These are phyloP conservation scores for Cryptococcus sp. DNA, from an alignment of 1,284 basidiomycete species.

Conservation along the genomic window DNA sequence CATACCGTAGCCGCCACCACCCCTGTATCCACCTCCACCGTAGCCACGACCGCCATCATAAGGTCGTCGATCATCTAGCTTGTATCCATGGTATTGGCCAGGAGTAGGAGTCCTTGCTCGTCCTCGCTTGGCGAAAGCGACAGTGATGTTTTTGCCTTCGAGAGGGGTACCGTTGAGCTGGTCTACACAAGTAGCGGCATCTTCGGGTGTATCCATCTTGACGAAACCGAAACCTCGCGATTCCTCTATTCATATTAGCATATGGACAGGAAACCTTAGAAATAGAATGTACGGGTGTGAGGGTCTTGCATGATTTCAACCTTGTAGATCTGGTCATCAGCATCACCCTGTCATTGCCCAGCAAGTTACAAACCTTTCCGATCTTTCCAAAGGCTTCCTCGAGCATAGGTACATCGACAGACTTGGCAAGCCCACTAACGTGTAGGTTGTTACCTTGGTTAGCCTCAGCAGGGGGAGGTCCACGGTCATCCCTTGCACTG, in stretches of 20 bases:
- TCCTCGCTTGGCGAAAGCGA: conserved; percentile 89
- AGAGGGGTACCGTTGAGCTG: conserved; percentile 77
- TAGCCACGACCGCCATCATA: conserved; percentile 53
- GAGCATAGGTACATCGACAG: conserved; percentile 77
- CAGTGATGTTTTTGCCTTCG: conserved; percentile 76
- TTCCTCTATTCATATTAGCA: conserved; percentile 53
- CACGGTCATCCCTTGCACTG: conserved; percentile 5
- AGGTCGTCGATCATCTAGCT: conserved; percentile 63
- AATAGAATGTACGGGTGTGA: conserved; percentile 62
- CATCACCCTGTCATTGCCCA: neutral
- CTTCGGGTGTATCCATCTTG: conserved; percentile 81
- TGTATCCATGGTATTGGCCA: conserved; percentile 70
- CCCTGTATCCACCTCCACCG: conserved; percentile 23
- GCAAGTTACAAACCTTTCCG: conserved; percentile 65
- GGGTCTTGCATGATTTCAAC: conserved; percentile 96
- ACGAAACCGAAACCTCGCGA: conserved; percentile 98
- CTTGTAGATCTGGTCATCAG: conserved; percentile 52
- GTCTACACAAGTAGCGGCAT: conserved; percentile 83
- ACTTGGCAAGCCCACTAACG: conserved; percentile 77
- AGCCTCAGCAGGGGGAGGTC: neutral
- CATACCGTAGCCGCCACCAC: neutral
- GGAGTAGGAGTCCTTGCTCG: conserved; percentile 93
- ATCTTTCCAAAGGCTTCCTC: conserved; percentile 83
- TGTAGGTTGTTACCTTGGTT: conserved; percentile 98
- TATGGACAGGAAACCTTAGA: neutral